Evolutionary conservation across 805 yeast genomes (phyloP).

Genomic region (Suhomyces faveliae): DNA sequence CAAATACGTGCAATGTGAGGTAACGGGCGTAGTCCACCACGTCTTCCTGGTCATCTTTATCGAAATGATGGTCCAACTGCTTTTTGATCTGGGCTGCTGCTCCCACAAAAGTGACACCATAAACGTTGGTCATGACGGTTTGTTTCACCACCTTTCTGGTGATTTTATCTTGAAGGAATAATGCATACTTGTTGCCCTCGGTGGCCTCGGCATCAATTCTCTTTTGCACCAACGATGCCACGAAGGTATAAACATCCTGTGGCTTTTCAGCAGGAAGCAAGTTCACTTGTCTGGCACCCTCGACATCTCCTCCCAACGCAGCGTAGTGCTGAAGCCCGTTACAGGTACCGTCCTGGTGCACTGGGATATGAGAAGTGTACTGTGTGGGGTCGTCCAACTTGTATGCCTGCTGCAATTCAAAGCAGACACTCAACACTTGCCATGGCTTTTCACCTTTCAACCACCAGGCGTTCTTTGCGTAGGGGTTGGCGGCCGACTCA

Average conservation of each 20-base stretch:
- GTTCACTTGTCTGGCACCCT: constrained; percentile 80
- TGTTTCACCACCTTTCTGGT: constrained; percentile 91
- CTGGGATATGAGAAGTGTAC: constrained; percentile 68
- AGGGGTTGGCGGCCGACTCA: constrained; percentile 64
- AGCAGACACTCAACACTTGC: constrained; percentile 73
- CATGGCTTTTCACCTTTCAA: constrained; percentile 74
- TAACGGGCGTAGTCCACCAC: constrained; percentile 50
- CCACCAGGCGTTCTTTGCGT: constrained; percentile 63
- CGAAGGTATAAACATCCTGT: constrained; percentile 73
- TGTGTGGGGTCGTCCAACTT: constrained; percentile 62
- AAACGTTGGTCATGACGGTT: constrained; percentile 97
- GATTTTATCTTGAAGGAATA: constrained; percentile 57
- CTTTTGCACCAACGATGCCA: constrained; percentile 60
- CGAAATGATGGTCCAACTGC: constrained; percentile 63
- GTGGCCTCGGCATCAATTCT: constrained; percentile 54
- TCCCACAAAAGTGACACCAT: constrained; percentile 93
- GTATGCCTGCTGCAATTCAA: constrained; percentile 62
- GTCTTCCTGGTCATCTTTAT: constrained; percentile 42
- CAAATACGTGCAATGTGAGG: constrained; percentile 74
- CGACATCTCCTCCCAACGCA: constrained; percentile 80
- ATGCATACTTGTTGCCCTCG: constrained; percentile 54
- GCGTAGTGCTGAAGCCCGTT: constrained; percentile 87
- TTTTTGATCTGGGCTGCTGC: constrained; percentile 86
- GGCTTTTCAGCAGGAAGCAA: constrained; percentile 69
- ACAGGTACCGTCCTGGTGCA: constrained; percentile 86